Base-by-base conservation (phyloP, 2,329 filamentous ascomycete species). In the Verticillium tricorpus region DNA sequence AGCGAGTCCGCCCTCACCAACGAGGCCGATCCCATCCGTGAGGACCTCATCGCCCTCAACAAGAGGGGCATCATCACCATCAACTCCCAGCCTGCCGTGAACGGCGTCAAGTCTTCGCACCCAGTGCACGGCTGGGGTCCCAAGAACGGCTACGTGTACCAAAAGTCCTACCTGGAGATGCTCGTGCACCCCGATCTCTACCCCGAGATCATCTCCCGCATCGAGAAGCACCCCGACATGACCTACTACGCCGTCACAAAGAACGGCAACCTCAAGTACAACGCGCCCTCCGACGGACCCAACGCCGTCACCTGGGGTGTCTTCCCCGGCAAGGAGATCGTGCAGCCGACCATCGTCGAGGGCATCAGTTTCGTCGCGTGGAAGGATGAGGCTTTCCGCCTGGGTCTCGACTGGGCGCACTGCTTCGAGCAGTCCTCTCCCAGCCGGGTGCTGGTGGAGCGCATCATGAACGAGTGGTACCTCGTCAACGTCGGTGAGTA, bases 231-330 rank as follows among this genome's bases (percentile, higher is more conserved):
- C 69, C 85, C 89, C 3, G 90, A 96, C 67, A 80, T 99, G 71
- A 97, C 94, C 0, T 99, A 96, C 79, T 97, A 98, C 71, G 92
- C 93, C 56, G 92, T 97, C 64, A 95, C 91, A 69, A 93, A 92
- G 75, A 82, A 84, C 22, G 93, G 94, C 32, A 86, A 89, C 62
- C 82, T 85, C 61, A 88, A 88, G 74, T 95, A 92, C 32, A 98
- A 99, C 71, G 88, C 92, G 1, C 88, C 89, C 9, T 86, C 87
- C 25, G 92, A 96, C 68, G 91, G 92, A 6, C 95, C 95, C 40
- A 99, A 99, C 70, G 95, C 95, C n/a, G 91, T 99, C 58, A 99
- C 95, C 1, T 99, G 95, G 95, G 95, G 95, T 76, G 96, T 99
- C 37, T 99, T 98, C 80, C 94, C 95, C 0, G 95, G 95, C 62